Conservation (phyloP, 176 grass and related monocot species). For the Carex kokanica region DNA sequence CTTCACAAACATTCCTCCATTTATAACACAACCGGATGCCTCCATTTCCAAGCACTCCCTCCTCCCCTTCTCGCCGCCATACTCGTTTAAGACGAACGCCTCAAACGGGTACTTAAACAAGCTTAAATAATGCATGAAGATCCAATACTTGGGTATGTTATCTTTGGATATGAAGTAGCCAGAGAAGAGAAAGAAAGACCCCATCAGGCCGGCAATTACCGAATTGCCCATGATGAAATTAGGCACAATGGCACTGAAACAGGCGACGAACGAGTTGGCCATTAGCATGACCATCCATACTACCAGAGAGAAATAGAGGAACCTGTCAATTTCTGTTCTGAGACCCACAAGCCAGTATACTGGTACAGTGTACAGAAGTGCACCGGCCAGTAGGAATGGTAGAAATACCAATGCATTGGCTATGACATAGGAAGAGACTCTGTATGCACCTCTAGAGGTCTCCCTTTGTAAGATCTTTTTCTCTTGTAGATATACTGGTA, state of each 20-base stretch:
- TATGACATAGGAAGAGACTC: slow-evolving; percentile 72
- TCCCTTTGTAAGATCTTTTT: slow-evolving; percentile 69
- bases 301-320: slow-evolving; percentile 80
- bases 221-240: slow-evolving; percentile 95
- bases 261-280: slow-evolving; percentile 78
- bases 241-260: slow-evolving; percentile 70
- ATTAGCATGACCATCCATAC: slow-evolving; percentile 88
- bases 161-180: slow-evolving; percentile 80
- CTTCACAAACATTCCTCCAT: slow-evolving; percentile 57
- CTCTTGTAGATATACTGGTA: slow-evolving; percentile 87
- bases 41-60: slow-evolving; percentile 48
- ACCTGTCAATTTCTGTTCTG: slow-evolving; percentile 38
- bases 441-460: slow-evolving; percentile 75
- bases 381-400: slow-evolving; percentile 57
- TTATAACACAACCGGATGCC: slow-evolving; percentile 40
- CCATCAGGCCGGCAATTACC: slow-evolving; percentile 61
- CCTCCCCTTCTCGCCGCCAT: slow-evolving; percentile 53
- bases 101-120: slow-evolving; percentile 98
- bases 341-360: slow-evolving; percentile 92
- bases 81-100: slow-evolving; percentile 78
- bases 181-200: slow-evolving; percentile 98
- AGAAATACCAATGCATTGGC: slow-evolving; percentile 66
- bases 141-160: slow-evolving; percentile 78
- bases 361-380: slow-evolving; percentile 54
- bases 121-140: slow-evolving; percentile 96